Conservation (phyloP, 2,329 filamentous ascomycete genomes). For the Chrysoporthe deuterocubensis region DNA sequence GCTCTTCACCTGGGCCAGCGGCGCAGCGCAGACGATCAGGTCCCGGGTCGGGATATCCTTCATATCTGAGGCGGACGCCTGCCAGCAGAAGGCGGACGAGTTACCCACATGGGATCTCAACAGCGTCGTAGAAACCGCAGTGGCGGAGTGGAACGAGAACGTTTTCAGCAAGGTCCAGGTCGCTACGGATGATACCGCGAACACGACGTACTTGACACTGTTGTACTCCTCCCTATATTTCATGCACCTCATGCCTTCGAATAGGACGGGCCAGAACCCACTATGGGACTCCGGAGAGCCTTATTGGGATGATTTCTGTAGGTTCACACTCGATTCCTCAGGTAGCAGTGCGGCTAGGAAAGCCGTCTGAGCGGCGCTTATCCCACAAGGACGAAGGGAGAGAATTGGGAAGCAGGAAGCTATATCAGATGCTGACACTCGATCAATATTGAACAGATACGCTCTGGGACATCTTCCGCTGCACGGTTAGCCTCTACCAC, state of each 20-base stretch:
- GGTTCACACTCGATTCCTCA: neutral
- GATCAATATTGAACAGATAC: constrained; percentile 48
- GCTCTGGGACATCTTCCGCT: constrained; percentile 74
- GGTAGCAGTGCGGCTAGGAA: too few species aligned
- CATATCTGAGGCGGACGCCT: constrained; percentile 52
- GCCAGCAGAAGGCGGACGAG: constrained; percentile 50
- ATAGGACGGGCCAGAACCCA: constrained; percentile 70
- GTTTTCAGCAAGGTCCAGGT: constrained; percentile 50
- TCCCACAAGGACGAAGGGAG: too few species aligned
- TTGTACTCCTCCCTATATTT: constrained; percentile 64
- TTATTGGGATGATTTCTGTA: constrained; percentile 73
- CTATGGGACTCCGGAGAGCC: constrained; percentile 68
- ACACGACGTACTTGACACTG: constrained; percentile 53
- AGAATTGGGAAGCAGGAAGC: too few species aligned
- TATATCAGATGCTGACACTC: constrained; percentile 49
- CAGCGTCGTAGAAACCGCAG: constrained; percentile 43
- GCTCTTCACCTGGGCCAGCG: constrained; percentile 50
- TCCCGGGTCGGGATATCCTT: constrained; percentile 57
- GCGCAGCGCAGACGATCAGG: constrained; percentile 42
- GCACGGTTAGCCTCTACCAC: constrained; percentile 72
- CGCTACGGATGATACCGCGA: constrained; percentile 39
- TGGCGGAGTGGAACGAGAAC: constrained; percentile 50
- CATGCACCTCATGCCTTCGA: constrained; percentile 64
- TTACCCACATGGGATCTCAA: constrained; percentile 48
- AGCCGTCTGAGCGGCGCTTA: too few species aligned